Evolutionary conservation across 2,329 filamentous ascomycete genomes (phyloP).

Genomic region (Trichoderma atroviride): DNA sequence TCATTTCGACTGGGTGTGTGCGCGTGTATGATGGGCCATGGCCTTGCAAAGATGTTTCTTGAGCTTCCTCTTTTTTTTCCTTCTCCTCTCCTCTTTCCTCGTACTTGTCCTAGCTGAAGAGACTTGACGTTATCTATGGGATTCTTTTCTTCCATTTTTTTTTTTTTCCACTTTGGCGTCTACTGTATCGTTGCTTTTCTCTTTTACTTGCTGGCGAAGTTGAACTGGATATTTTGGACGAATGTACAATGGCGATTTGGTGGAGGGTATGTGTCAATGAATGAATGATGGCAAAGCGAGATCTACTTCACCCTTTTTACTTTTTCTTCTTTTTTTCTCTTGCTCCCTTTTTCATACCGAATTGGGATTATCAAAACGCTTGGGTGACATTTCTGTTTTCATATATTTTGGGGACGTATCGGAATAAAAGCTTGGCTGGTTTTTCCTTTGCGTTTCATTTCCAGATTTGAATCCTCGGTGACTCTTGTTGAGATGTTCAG

Average conservation of each 20-base stretch:
- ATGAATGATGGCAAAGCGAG: slow-evolving; percentile 15
- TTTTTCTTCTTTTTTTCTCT: not conserved
- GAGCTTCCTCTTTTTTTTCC: not conserved
- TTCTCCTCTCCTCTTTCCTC: not conserved
- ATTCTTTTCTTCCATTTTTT: not conserved
- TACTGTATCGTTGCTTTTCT: not conserved
- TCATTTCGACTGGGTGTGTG: not conserved
- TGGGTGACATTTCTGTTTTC: not conserved
- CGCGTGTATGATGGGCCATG: slow-evolving; percentile 2
- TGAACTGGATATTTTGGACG: not conserved
- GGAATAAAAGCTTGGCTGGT: slow-evolving; percentile 19
- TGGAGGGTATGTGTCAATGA: slow-evolving; percentile 6
- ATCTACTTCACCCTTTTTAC: not conserved
- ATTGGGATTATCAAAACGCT: not conserved
- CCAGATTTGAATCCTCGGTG: not conserved
- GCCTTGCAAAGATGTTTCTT: not conserved
- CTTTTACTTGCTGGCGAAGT: not conserved
- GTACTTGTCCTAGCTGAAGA: not conserved
- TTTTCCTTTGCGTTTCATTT: not conserved
- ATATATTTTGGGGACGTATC: not conserved
- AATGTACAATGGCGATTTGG: not conserved
- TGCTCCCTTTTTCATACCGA: not conserved
- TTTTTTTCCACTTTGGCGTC: not conserved
- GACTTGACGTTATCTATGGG: not conserved
- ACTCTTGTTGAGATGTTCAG: not conserved